phyloP scores from a whole-genome alignment of 768 basidiomycete species.

The Pisolithus marmoratus region DNA sequence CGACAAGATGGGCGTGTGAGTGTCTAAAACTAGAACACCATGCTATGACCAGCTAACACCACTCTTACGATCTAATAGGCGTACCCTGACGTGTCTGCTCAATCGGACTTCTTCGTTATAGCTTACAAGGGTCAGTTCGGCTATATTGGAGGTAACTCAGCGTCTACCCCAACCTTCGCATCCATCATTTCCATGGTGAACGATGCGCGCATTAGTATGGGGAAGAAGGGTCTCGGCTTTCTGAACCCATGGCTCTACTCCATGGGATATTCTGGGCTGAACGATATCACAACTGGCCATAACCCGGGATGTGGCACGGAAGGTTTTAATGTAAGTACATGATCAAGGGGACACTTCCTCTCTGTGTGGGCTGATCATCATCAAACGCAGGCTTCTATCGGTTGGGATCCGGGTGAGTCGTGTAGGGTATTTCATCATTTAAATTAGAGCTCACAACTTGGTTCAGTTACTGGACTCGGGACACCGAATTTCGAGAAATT shows the following conservation, averaged over 20 bases:
- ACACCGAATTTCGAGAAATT: conserved; percentile 47
- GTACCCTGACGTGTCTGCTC: conserved; percentile 64
- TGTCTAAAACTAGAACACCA: neutral
- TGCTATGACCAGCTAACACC: neutral
- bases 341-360: neutral
- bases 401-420: conserved; percentile 55
- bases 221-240: conserved; percentile 50
- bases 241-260: conserved; percentile 59
- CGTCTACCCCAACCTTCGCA: conserved; percentile 58
- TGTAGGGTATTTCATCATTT: conserved; percentile 1
- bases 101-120: conserved; percentile 44
- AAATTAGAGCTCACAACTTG: conserved; percentile 1
- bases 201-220: conserved; percentile 46
- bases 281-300: conserved; percentile 54
- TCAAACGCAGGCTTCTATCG: conserved; percentile 36
- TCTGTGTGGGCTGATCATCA: neutral
- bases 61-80: conserved; percentile 26
- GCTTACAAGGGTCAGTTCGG: conserved; percentile 33
- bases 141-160: conserved; percentile 57
- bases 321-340: conserved; percentile 54
- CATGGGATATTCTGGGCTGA: conserved; percentile 31
- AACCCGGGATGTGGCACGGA: conserved; percentile 57
- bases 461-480: conserved; percentile 48
- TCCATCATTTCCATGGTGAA: conserved; percentile 61
- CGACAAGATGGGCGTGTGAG: conserved; percentile 48